Base-by-base conservation (phyloP, 108 stramenopile species). In the Epithemia pelagica region DNA sequence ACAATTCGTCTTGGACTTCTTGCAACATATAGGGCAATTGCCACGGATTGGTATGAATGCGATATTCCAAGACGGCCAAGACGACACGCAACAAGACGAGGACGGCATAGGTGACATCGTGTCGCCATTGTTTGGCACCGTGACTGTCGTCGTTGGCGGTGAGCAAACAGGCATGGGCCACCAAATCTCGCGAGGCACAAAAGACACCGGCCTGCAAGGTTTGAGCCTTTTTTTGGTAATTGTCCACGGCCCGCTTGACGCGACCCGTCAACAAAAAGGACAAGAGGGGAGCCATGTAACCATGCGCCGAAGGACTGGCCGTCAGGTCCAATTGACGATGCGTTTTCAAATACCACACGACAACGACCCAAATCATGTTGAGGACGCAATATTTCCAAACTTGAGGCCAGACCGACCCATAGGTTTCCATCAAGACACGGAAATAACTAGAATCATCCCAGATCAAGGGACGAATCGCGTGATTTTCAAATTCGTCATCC, bases 1-100 rank as follows among this genome's bases (percentile, higher is more conserved):
- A n/a, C n/a, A n/a, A n/a, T n/a, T 54, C 74, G 28, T 60, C 71
- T 63, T 7, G n/a, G 19, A 37, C 59, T 7, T 61, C 73, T 2
- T 66, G 69, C 28, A 29, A 54, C 53, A 85, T 33, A 53, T 81
- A 74, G 3, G 80, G 69, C 0, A 76, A 37, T 20, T 79, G 71
- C 72, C 79, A 81, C 1, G 52, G 52, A 52, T 52, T 59, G 26
- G 66, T 51, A n/a, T n/a, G n/a, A n/a, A n/a, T n/a, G 31, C 58
- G 31, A 28, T 51, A 72, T 1, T 28, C 24, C 18, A 71, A 30
- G 1, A 60, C 64, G n/a, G 33, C 70, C 70, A 71, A 65, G 53
- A 61, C 61, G 46, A 73, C 59, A n/a, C 72, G 21, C 53, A 73
- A 32, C n/a, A 73, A 15, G 1, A 66, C 23, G 8, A 73, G 67